Evolutionary conservation across 805 yeast genomes (phyloP).

Genomic region (Candida glaebosa): DNA sequence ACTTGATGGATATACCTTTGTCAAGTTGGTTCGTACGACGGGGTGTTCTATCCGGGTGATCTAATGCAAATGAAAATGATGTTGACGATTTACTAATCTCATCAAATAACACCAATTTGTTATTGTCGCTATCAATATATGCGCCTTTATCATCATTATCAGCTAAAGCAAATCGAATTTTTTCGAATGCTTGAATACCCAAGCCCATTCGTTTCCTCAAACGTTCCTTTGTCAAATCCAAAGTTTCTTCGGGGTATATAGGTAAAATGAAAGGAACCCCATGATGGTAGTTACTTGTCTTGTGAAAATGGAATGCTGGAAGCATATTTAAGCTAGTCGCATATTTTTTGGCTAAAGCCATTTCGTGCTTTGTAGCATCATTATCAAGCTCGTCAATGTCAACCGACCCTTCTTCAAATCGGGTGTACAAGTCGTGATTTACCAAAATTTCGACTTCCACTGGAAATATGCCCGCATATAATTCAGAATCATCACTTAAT

Average conservation of each 20-base stretch:
- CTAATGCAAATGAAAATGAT: conserved; percentile 66
- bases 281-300: conserved; percentile 62
- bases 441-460: conserved; percentile 38
- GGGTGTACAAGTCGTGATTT: conserved; percentile 30
- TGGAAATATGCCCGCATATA: conserved; percentile 42
- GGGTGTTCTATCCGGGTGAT: conserved; percentile 81
- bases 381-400: conserved; percentile 22
- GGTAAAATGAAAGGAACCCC: conserved; percentile 84
- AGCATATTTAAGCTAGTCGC: conserved; percentile 42
- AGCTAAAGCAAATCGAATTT: conserved; percentile 62
- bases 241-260: conserved; percentile 63
- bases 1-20: conserved; percentile 42
- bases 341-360: conserved; percentile 18
- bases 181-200: conserved; percentile 76
- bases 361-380: conserved; percentile 23
- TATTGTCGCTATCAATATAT: conserved; percentile 48
- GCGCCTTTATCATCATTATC: conserved; percentile 37
- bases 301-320: conserved; percentile 74
- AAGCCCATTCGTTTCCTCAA: conserved; percentile 69
- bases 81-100: conserved; percentile 37
- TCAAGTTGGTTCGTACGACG: conserved; percentile 33
- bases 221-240: conserved; percentile 60
- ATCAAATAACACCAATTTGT: conserved; percentile 53
- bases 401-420: conserved; percentile 19
- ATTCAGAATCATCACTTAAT: conserved; percentile 30